phyloP scores from a whole-genome alignment of 441 rosid species.

The Erodium moschatum region DNA sequence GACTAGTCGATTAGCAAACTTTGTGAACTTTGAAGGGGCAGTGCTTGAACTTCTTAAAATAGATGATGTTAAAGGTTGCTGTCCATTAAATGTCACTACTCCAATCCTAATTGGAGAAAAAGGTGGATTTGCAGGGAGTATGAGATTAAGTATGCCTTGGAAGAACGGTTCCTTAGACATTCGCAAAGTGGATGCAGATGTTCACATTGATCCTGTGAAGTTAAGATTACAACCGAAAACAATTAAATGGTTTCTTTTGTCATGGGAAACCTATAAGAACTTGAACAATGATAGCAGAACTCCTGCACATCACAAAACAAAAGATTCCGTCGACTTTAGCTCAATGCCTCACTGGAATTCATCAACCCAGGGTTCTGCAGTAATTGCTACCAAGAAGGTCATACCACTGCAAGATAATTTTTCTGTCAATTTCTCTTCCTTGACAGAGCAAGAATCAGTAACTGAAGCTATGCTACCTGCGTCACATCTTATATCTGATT shows the following conservation, averaged over 20 bases:
- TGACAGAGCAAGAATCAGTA: slow-evolving; percentile 33
- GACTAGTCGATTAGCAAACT: slow-evolving; percentile 57
- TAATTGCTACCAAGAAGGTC: slow-evolving; percentile 19
- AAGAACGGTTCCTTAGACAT: slow-evolving; percentile 87
- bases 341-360: slow-evolving; percentile 37
- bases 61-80: slow-evolving; percentile 29
- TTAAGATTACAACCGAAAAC: slow-evolving; percentile 61
- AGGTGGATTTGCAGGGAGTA: slow-evolving; percentile 80
- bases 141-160: slow-evolving; percentile 92
- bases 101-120: slow-evolving; percentile 54
- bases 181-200: slow-evolving; percentile 75
- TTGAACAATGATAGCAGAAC: slow-evolving; percentile 26
- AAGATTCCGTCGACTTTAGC: slow-evolving; percentile 39
- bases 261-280: slow-evolving; percentile 47
- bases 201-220: slow-evolving; percentile 70
- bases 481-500: slow-evolving; percentile 66
- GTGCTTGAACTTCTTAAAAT: slow-evolving; percentile 62
- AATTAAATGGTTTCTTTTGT: slow-evolving; percentile 56
- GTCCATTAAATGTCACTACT: slow-evolving; percentile 33
- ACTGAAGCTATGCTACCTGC: slow-evolving; percentile 45
- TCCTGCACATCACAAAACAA: slow-evolving; percentile 22
- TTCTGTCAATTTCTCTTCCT: slow-evolving; percentile 34
- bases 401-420: slow-evolving; percentile 22
- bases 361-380: slow-evolving; percentile 27
- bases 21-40: slow-evolving; percentile 75